Conservation (phyloP, 1,284 basidiomycete species). For the Athelia psychrophila region DNA sequence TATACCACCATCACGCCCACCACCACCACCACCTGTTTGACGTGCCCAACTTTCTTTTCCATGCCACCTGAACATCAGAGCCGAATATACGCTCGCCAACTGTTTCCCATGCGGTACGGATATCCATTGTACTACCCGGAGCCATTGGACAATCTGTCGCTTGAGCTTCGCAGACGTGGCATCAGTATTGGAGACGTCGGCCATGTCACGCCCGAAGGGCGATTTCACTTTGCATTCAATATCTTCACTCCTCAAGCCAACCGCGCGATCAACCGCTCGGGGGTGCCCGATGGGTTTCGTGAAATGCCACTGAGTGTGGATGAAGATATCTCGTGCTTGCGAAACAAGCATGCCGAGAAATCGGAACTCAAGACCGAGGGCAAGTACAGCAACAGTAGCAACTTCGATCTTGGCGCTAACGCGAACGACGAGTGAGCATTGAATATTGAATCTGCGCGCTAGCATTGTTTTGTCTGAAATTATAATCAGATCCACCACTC, state of each 20-base stretch:
- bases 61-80: no score
- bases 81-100: no score
- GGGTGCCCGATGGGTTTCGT: conserved; percentile 18
- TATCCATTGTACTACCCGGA: conserved; percentile 29
- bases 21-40: no score
- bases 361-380: not conserved
- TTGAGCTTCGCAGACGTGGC: conserved; percentile 19
- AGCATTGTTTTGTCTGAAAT: not conserved
- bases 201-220: conserved; percentile 19
- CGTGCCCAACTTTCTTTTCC: no score
- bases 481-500: not conserved
- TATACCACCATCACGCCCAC: no score
- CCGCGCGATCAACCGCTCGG: conserved; percentile 12
- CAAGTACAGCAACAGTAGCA: not conserved
- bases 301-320: conserved; percentile 4
- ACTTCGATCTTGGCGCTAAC: not conserved
- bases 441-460: not conserved
- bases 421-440: not conserved
- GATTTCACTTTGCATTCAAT: conserved; percentile 29
- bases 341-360: not conserved
- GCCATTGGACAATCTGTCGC: conserved; percentile 14
- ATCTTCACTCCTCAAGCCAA: conserved; percentile 5
- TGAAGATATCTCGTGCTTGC: conserved; percentile 9
- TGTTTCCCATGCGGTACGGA: no score
- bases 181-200: conserved; percentile 30